A percentile compares a stretch with the other conserved stretches of the same genome.
phyloP scores from a whole-genome alignment of 495 filamentous ascomycete genomes.

The Peziza echinospora region DNA sequence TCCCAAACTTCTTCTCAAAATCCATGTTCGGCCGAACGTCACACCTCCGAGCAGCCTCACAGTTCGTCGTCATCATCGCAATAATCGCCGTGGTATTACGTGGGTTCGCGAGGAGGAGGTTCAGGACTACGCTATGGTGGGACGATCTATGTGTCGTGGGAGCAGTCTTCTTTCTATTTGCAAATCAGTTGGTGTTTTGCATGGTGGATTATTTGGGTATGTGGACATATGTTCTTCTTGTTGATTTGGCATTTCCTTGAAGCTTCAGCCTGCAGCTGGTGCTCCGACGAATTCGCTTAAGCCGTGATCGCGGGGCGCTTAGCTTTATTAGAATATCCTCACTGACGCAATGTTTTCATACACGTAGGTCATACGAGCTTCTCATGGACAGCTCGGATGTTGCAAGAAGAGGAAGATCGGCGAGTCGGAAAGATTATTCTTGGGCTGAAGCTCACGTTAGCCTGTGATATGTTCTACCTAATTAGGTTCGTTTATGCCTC shows the following conservation, averaged over 20 bases:
- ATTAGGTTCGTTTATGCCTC: constrained; percentile 1
- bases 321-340: too few relatives aligned
- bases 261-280: too few relatives aligned
- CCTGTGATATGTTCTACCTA: constrained; percentile 15
- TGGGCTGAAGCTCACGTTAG: constrained; percentile 15
- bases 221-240: neutral
- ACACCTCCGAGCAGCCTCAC: constrained; percentile 8
- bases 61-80: constrained; percentile 10
- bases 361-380: constrained; percentile 9
- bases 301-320: too few relatives aligned
- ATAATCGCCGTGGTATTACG: constrained; percentile 15
- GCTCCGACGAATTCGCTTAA: too few relatives aligned
- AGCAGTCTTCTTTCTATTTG: constrained; percentile 12
- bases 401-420: constrained; percentile 5
- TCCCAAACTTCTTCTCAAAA: constrained; percentile 17
- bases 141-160: constrained; percentile 14
- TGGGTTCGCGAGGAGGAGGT: constrained; percentile 13
- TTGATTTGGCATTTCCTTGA: too few relatives aligned
- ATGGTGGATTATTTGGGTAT: constrained; percentile 12
- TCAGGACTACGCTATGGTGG: constrained; percentile 14
- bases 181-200: constrained; percentile 14
- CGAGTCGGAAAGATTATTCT: constrained; percentile 8
- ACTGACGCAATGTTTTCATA: neutral
- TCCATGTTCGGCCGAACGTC: constrained; percentile 13
- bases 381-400: constrained; percentile 5